phyloP scores from a whole-genome alignment of 306 rosid species.

The Trifolium repens region DNA sequence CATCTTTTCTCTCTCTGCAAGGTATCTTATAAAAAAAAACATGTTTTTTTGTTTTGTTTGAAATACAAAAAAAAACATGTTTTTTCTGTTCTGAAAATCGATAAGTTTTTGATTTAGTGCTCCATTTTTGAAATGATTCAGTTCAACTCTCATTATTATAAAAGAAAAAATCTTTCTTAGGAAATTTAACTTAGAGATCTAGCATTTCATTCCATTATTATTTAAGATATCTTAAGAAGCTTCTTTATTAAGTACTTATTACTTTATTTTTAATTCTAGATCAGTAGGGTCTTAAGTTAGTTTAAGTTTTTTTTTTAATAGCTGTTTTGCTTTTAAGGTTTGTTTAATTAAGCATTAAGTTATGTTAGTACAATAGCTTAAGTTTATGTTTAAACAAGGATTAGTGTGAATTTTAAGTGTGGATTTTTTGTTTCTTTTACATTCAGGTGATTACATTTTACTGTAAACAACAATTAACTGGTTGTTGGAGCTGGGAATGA shows the following conservation, averaged over 20 bases:
- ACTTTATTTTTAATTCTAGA: constrained; percentile 23
- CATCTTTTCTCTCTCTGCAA: constrained; percentile 46
- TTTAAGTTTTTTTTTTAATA: constrained; percentile 12
- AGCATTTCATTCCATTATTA: constrained; percentile 19
- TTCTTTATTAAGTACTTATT: neutral
- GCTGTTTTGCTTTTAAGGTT: constrained; percentile 37
- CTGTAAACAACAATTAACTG: constrained; percentile 29
- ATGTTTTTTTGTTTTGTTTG: neutral
- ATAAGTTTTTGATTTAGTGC: constrained; percentile 35
- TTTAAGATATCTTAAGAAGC: constrained; percentile 13
- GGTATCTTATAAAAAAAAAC: constrained; percentile 46
- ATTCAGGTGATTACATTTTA: constrained; percentile 36
- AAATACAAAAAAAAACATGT: too few relatives aligned
- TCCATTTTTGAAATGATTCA: constrained; percentile 11
- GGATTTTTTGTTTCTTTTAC: constrained; percentile 36
- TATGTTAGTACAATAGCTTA: constrained; percentile 8
- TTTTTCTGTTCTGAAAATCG: constrained; percentile 41
- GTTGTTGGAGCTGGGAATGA: constrained; percentile 47
- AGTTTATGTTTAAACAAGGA: constrained; percentile 29
- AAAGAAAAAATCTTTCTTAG: constrained; percentile 14
- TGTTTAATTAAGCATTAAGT: constrained; percentile 32
- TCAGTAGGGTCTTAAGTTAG: constrained; percentile 40
- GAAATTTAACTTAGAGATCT: constrained; percentile 48
- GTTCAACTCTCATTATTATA: constrained; percentile 1
- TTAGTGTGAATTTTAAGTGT: constrained; percentile 30